These are phyloP conservation scores for Boletus rubescentipes DNA, from an alignment of 768 basidiomycete genomes.

Conservation along the genomic window DNA sequence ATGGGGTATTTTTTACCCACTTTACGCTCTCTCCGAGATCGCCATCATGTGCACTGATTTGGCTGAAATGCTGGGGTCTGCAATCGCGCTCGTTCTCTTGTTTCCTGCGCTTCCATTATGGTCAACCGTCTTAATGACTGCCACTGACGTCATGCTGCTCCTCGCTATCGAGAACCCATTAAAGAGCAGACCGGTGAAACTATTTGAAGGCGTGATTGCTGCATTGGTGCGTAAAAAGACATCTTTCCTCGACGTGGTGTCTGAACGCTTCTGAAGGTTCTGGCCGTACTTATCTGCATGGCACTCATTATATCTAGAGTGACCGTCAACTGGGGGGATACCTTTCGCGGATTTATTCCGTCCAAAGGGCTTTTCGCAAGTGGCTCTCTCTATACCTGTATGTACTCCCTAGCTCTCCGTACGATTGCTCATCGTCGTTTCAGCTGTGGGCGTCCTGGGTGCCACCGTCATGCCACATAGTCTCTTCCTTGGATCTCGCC, in stretches of 20 bases:
- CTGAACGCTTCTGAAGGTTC: constrained; percentile 39
- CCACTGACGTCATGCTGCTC: constrained; percentile 65
- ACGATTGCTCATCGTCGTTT: constrained; percentile 14
- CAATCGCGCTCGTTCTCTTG: constrained; percentile 75
- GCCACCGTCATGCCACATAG: constrained; percentile 95
- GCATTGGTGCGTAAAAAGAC: constrained; percentile 45
- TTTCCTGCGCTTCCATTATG: constrained; percentile 69
- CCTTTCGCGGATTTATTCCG: constrained; percentile 77
- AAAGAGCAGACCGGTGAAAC: constrained; percentile 59
- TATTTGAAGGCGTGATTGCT: constrained; percentile 68
- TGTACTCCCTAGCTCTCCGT: constrained; percentile 20
- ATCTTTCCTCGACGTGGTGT: not conserved
- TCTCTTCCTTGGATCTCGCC: constrained; percentile 83
- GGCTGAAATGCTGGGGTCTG: constrained; percentile 79
- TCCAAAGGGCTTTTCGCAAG: constrained; percentile 58
- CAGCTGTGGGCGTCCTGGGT: constrained; percentile 71
- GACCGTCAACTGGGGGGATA: constrained; percentile 65
- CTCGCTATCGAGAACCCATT: constrained; percentile 72
- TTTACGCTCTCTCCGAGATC: constrained; percentile 63
- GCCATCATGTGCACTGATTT: constrained; percentile 79
- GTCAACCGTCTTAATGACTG: constrained; percentile 69
- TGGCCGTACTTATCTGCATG: constrained; percentile 79
- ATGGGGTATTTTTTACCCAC: constrained; percentile 61
- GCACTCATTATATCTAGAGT: constrained; percentile 71
- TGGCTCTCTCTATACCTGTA: constrained; percentile 66